Evolutionary conservation across 2,329 filamentous ascomycete genomes (phyloP).

Genomic region (Epichloe aotearoae): DNA sequence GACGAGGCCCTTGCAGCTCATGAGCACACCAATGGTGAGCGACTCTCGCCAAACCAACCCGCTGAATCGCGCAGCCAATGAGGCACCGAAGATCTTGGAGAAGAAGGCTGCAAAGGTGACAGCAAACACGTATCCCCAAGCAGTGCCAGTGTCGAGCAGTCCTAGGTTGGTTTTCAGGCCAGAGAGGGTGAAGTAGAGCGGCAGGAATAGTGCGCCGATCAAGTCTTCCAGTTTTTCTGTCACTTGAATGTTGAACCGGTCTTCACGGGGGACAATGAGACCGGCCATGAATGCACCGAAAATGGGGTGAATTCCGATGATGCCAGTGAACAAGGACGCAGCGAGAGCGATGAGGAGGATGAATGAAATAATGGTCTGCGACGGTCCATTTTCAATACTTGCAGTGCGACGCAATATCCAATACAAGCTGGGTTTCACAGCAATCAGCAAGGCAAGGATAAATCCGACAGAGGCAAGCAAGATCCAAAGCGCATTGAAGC

Average conservation of each 20-base stretch:
- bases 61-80: slow-evolving; percentile 60
- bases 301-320: slow-evolving; percentile 88
- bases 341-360: slow-evolving; percentile 67
- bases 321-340: slow-evolving; percentile 74
- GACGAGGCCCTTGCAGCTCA: slow-evolving; percentile 94
- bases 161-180: slow-evolving; percentile 82
- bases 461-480: slow-evolving; percentile 65
- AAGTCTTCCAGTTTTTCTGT: slow-evolving; percentile 93
- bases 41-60: slow-evolving; percentile 85
- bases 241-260: slow-evolving; percentile 79
- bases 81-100: slow-evolving; percentile 74
- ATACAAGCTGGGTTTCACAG: slow-evolving; percentile 60
- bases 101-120: slow-evolving; percentile 71
- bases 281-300: slow-evolving; percentile 88
- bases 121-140: slow-evolving; percentile 82
- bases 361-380: slow-evolving; percentile 69
- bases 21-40: slow-evolving; percentile 73
- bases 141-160: slow-evolving; percentile 64
- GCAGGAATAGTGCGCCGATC: slow-evolving; percentile 69
- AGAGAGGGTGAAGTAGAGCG: slow-evolving; percentile 86
- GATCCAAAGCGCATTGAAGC: slow-evolving; percentile 74
- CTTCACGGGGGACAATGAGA: slow-evolving; percentile 73
- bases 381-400: slow-evolving; percentile 76
- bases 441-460: slow-evolving; percentile 59
- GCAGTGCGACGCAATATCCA: slow-evolving; percentile 62